Evolutionary conservation across 1,139 yeast genomes (phyloP), one percentile per base, ranked within the genome.

Genomic region (Kodamaea sp.): DNA sequence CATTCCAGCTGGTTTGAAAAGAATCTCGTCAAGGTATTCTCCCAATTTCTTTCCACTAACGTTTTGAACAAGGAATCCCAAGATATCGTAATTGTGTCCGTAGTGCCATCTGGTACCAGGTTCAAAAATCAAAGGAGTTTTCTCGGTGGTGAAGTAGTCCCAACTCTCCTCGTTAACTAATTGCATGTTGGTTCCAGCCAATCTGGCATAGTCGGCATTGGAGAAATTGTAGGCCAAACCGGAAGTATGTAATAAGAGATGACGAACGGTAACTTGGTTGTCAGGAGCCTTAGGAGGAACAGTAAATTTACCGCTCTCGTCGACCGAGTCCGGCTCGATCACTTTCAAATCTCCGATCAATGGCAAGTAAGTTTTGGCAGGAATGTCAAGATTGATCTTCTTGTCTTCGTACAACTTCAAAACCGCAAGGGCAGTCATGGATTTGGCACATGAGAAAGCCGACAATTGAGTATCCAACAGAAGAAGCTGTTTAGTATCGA

Each of bases 61-160:
- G 22, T 59, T 57, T 43, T 73, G 64, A 18, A 78, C 55, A 1
- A 74, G 59, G 22, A 63, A 53, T 2, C 83, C 81, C 4, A 73
- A 68, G 78, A 80, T 73, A 46, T 78, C 83, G 24, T 66, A 57
- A 34, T 67, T 63, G 32, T 65, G 65, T 13, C 83, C 83, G 48
- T 78, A 78, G 33, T 53, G 50, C 72, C 77, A 78, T 7, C 54
- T 46, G 1, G 74, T 53, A 2, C 83, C 83, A 1, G 83, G 83
- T 45, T 78, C 80, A 37, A 61, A 64, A 3, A 66, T 38, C 32
- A 78, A 59, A 0, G 82, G 82, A 33, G 54, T 53, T 39, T 59
- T 53, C 3, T 53, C 48, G 26, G 57, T 53, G 26, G 53, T 40
- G 39, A 66, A 66, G 22, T 56, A 52, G 9, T 15, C 31, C 5